Evolutionary conservation across 2,329 filamentous ascomycete genomes (phyloP).

Genomic region (Ophiocordyceps australis): DNA sequence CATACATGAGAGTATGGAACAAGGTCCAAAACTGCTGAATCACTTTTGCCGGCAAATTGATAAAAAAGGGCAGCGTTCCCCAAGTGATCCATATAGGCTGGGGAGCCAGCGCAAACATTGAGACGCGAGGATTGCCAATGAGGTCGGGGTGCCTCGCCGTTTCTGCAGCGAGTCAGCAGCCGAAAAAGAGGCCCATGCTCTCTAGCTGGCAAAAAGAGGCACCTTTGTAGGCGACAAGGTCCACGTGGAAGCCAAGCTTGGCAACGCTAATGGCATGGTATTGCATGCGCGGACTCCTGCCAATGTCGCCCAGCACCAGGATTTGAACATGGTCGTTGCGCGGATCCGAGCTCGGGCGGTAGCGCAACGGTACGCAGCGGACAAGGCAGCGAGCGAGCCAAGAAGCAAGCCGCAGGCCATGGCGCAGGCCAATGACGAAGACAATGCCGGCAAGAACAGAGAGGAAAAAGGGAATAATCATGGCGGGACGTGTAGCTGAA

Average conservation of each 20-base stretch:
- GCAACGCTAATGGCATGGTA: constrained; percentile 92
- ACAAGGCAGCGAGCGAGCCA: constrained; percentile 8
- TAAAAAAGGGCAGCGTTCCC: constrained; percentile 55
- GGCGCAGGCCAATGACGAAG: constrained; percentile 12
- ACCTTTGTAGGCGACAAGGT: constrained; percentile 82
- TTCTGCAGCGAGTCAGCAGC: constrained; percentile 25
- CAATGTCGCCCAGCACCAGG: constrained; percentile 86
- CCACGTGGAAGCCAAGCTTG: constrained; percentile 60
- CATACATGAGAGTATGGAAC: constrained; percentile 54
- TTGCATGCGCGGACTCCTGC: constrained; percentile 92
- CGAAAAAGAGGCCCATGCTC: background rate
- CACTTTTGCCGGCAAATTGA: constrained; percentile 71
- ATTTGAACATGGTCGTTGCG: constrained; percentile 46
- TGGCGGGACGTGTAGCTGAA: background rate
- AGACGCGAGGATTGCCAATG: constrained; percentile 46
- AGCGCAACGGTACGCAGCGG: constrained; percentile 14
- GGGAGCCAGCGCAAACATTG: constrained; percentile 49
- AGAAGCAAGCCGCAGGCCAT: constrained; percentile 5
- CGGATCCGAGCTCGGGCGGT: constrained; percentile 13
- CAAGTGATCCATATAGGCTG: constrained; percentile 50
- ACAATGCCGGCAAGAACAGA: constrained; percentile 16
- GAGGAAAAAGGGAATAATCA: constrained; percentile 11
- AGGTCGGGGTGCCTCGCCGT: constrained; percentile 70
- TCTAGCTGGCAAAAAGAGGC: too few relatives aligned
- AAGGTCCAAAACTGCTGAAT: constrained; percentile 63